Evolutionary conservation across 2,329 filamentous ascomycete species (phyloP).

Genomic region (Harringtonia lauricola): DNA sequence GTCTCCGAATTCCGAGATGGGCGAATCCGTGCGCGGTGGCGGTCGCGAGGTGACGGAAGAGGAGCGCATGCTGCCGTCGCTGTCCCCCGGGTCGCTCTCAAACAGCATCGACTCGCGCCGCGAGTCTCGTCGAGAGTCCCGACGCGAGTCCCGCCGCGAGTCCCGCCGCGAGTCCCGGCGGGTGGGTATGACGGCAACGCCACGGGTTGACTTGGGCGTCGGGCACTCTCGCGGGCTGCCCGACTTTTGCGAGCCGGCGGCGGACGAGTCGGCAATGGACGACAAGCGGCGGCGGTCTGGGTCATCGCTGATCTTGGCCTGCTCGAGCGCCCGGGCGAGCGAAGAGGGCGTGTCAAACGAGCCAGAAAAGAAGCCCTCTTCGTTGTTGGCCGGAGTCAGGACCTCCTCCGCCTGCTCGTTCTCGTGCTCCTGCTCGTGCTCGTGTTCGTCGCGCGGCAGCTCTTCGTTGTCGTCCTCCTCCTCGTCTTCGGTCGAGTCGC

Average conservation of each 20-base stretch:
- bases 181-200: constrained; percentile 30
- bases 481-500: constrained; percentile 59
- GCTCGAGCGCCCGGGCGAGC: constrained; percentile 42
- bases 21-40: constrained; percentile 72
- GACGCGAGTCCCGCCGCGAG: constrained; percentile 35
- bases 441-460: constrained; percentile 26
- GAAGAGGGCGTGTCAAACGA: constrained; percentile 48
- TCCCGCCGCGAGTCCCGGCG: constrained; percentile 31
- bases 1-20: constrained; percentile 73
- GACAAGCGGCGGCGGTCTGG: constrained; percentile 33
- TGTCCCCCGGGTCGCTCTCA: constrained; percentile 76
- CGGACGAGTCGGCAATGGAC: constrained; percentile 57
- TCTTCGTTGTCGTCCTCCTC: constrained; percentile 31
- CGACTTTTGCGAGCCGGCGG: constrained; percentile 68
- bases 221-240: constrained; percentile 85
- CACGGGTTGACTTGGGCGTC: constrained; percentile 74
- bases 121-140: constrained; percentile 39
- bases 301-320: constrained; percentile 28
- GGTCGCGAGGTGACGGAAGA: constrained; percentile 59
- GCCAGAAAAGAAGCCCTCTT: constrained; percentile 44
- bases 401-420: constrained; percentile 20
- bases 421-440: neutral
- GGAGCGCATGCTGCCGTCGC: constrained; percentile 80
- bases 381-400: constrained; percentile 24
- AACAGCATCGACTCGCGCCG: constrained; percentile 69